phyloP scores from a whole-genome alignment of 805 yeast genomes.

The Saturnispora dispora region DNA sequence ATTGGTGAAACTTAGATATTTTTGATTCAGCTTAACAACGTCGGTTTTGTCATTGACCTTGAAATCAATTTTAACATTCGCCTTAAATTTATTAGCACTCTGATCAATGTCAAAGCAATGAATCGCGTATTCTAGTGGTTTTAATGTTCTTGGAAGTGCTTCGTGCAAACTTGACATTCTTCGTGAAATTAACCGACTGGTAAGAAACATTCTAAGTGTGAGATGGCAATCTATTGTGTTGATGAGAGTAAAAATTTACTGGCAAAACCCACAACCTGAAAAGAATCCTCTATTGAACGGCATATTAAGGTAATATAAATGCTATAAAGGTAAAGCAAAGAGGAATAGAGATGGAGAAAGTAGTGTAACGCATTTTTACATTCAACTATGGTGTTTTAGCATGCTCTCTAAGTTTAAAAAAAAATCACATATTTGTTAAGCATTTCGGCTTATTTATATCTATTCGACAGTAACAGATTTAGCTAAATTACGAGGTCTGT shows the following conservation, averaged over 20 bases:
- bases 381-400: not conserved
- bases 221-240: not conserved
- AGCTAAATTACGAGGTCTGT: constrained; percentile 97
- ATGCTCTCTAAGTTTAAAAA: not conserved
- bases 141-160: constrained; percentile 36
- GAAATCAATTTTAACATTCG: constrained; percentile 40
- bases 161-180: constrained; percentile 37
- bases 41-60: constrained; percentile 34
- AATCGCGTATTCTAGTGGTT: constrained; percentile 68
- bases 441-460: constrained; percentile 1
- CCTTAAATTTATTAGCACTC: constrained; percentile 36
- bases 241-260: not conserved
- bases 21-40: constrained; percentile 40
- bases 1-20: constrained; percentile 30
- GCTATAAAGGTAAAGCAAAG: not conserved
- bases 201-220: not conserved
- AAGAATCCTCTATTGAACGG: not conserved
- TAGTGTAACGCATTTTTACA: not conserved
- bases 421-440: not conserved
- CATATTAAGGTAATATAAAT: too few species aligned
- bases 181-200: not conserved
- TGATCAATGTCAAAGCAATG: constrained; percentile 51
- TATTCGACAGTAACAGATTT: constrained; percentile 96
- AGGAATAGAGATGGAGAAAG: not conserved
- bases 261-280: not conserved